Evolutionary conservation across 208 protist species (phyloP).

Genomic region (Herpetomonas samuelpessoai): DNA sequence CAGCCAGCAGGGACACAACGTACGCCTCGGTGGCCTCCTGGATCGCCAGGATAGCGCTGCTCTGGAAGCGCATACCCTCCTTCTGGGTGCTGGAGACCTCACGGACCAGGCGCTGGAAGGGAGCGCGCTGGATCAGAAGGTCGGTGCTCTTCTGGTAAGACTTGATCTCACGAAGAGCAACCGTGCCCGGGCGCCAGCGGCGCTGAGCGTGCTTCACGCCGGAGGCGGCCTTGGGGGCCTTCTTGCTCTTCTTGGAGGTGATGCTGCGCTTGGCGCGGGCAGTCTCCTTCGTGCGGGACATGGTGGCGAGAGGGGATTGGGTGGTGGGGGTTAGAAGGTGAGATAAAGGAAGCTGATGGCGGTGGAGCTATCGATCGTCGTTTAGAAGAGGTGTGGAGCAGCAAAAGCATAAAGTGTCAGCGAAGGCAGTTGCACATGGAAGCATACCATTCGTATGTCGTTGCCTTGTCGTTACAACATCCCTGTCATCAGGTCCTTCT

Average conservation of each 20-base stretch:
- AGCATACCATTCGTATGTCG: too few relatives aligned
- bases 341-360: not conserved
- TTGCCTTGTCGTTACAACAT: too few relatives aligned
- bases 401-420: too few relatives aligned
- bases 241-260: constrained; percentile 97
- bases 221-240: constrained; percentile 92
- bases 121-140: constrained; percentile 85
- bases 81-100: constrained; percentile 78
- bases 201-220: constrained; percentile 98
- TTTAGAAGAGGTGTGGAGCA: too few relatives aligned
- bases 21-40: constrained; percentile 93
- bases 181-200: constrained; percentile 95
- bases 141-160: constrained; percentile 84
- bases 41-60: constrained; percentile 72
- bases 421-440: too few relatives aligned
- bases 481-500: too few relatives aligned
- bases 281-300: constrained; percentile 98
- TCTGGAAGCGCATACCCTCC: constrained; percentile 87
- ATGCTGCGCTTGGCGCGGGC: constrained; percentile 96
- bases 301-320: constrained; percentile 17
- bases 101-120: constrained; percentile 89
- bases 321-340: not conserved
- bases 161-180: constrained; percentile 98
- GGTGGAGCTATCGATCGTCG: not conserved
- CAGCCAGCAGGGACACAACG: constrained; percentile 90